Evolutionary conservation across 441 rosid species (phyloP).

Genomic region (Populus hybrid): DNA sequence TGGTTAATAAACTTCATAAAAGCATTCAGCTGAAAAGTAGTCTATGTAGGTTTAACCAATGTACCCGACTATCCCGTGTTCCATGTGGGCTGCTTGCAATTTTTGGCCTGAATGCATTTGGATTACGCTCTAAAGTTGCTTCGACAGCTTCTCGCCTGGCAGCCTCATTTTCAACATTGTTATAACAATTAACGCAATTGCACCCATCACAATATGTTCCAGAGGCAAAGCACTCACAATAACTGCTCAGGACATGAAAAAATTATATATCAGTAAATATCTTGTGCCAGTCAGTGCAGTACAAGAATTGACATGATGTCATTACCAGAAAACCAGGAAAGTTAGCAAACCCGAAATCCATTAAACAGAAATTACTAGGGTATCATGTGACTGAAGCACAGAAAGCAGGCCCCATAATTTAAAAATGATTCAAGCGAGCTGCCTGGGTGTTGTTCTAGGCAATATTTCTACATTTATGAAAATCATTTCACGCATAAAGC

Average conservation of each 20-base stretch:
- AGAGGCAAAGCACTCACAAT: constrained; percentile 96
- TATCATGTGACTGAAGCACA: neutral
- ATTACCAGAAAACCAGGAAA: constrained; percentile 5
- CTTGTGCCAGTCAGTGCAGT: neutral
- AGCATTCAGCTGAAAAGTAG: neutral
- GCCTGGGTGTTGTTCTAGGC: neutral
- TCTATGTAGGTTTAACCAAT: neutral
- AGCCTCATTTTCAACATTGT: constrained; percentile 79
- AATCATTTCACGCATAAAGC: neutral
- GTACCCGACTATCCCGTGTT: constrained; percentile 54
- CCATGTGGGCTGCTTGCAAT: constrained; percentile 88
- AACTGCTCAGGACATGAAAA: constrained; percentile 45
- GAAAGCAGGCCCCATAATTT: neutral
- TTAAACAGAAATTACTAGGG: neutral
- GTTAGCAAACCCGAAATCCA: neutral
- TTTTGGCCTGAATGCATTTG: constrained; percentile 93
- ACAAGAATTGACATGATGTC: neutral
- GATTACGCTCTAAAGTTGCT: constrained; percentile 80
- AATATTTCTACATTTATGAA: neutral
- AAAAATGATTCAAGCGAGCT: neutral
- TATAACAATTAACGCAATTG: constrained; percentile 83
- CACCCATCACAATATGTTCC: constrained; percentile 93
- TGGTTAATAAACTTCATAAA: neutral
- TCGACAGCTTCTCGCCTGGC: constrained; percentile 75
- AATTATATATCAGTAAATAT: constrained; percentile 12